Evolutionary conservation across 2,329 filamentous ascomycete species (phyloP).

Genomic region (Fusarium acutatum): DNA sequence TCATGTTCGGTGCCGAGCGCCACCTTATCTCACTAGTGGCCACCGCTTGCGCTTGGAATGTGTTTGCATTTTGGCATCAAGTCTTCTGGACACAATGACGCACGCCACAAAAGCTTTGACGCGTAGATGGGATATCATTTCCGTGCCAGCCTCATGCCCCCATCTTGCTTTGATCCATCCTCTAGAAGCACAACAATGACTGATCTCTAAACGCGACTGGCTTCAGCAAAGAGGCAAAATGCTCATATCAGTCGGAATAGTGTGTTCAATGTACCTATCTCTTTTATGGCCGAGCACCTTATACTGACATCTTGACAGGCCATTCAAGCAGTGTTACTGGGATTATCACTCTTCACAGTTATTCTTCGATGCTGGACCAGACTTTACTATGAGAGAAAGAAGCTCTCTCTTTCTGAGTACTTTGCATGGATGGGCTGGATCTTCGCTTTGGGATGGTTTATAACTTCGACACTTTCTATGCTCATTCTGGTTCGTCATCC

Average conservation of each 20-base stretch:
- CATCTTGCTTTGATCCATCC: not conserved
- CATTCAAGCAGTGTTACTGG: not conserved
- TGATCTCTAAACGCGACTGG: not conserved
- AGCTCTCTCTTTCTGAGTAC: not conserved
- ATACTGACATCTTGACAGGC: not conserved
- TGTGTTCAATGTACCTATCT: not conserved
- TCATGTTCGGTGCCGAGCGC: not conserved
- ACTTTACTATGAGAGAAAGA: not conserved
- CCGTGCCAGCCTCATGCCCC: not conserved
- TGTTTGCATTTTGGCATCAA: not conserved
- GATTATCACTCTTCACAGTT: not conserved
- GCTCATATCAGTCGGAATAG: not conserved
- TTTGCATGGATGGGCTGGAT: conserved; percentile 1
- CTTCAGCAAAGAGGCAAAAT: not conserved
- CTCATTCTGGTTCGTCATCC: not conserved
- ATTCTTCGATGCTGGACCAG: not conserved
- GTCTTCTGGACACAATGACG: not conserved
- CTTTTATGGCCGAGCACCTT: not conserved
- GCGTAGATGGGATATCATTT: not conserved
- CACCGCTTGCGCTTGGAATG: not conserved
- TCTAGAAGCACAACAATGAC: not conserved
- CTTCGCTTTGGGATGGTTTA: not conserved
- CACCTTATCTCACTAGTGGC: not conserved
- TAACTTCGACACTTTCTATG: not conserved
- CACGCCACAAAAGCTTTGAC: not conserved